phyloP scores from a whole-genome alignment of 192 early-diverging fungal species.

The Obelidium mucronatum region DNA sequence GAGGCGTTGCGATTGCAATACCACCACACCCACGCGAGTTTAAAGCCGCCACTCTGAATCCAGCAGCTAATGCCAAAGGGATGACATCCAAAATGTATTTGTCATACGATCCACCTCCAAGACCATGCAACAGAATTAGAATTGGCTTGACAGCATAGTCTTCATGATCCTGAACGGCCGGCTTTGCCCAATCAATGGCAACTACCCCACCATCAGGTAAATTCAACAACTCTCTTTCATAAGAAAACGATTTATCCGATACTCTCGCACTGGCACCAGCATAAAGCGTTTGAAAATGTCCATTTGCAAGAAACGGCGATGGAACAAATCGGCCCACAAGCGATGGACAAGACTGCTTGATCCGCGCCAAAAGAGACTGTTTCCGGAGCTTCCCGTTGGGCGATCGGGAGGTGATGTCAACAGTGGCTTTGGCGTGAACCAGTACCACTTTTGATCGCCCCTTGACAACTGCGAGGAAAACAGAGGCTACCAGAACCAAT shows the following conservation, averaged over 20 bases:
- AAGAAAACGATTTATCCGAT: conserved; percentile 41
- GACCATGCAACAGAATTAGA: conserved; percentile 85
- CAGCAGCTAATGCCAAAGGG: conserved; percentile 31
- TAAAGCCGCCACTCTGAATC: conserved; percentile 81
- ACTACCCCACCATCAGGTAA: conserved; percentile 88
- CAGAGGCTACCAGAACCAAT: no score
- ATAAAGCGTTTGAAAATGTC: conserved; percentile 20
- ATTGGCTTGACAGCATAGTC: conserved; percentile 52
- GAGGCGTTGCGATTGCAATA: conserved; percentile 74
- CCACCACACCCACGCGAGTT: conserved; percentile 93
- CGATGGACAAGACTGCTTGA: neutral
- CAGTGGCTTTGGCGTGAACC: no score
- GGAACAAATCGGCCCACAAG: conserved; percentile 50
- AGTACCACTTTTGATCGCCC: no score
- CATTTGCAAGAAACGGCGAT: neutral
- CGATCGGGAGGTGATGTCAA: no score
- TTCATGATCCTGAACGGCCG: neutral
- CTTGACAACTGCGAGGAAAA: no score
- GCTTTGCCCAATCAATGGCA: conserved; percentile 86
- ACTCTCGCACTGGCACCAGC: neutral
- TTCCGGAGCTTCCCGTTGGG: no score
- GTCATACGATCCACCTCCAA: conserved; percentile 93
- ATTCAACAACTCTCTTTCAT: conserved; percentile 52
- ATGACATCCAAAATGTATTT: conserved; percentile 84
- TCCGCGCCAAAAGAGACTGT: conserved; percentile 3